phyloP scores from a whole-genome alignment of 2,329 filamentous ascomycete species.

The Colletotrichum truncatum region DNA sequence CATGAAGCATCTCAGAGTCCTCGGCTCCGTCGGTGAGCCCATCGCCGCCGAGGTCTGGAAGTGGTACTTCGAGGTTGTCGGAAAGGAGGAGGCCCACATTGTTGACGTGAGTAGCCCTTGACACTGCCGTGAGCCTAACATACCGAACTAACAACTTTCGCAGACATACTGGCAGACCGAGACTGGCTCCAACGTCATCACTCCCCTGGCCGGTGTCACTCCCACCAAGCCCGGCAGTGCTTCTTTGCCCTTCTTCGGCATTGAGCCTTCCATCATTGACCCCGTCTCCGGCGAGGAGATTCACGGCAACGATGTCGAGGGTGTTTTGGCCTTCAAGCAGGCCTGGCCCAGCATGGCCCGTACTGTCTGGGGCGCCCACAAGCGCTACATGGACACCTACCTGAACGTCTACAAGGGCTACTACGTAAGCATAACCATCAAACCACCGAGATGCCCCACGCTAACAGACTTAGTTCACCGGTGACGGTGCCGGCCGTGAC shows the following conservation, averaged over 20 bases:
- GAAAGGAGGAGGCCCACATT: slow-evolving; percentile 91
- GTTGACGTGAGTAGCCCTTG: slow-evolving; percentile 82
- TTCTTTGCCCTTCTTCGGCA: slow-evolving; percentile 96
- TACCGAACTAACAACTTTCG: background rate
- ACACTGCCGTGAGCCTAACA: background rate
- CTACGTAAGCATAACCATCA: slow-evolving; percentile 74
- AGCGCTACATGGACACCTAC: slow-evolving; percentile 99
- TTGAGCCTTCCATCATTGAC: slow-evolving; percentile 97
- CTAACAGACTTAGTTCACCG: slow-evolving; percentile 72
- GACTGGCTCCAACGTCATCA: slow-evolving; percentile 96
- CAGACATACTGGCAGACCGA: slow-evolving; percentile 99
- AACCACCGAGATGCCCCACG: background rate
- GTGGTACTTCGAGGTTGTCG: slow-evolving; percentile 97
- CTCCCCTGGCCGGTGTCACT: slow-evolving; percentile 89
- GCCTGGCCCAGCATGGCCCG: slow-evolving; percentile 98
- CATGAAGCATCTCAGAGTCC: slow-evolving; percentile 88
- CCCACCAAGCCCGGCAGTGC: slow-evolving; percentile 97
- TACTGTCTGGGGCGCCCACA: slow-evolving; percentile 97
- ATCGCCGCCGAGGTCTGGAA: slow-evolving; percentile 99
- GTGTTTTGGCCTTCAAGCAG: slow-evolving; percentile 96
- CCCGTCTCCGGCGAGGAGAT: slow-evolving; percentile 95
- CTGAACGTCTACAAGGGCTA: slow-evolving; percentile 97
- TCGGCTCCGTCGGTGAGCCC: slow-evolving; percentile 96
- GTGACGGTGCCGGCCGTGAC: slow-evolving; percentile 93
- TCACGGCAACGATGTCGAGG: slow-evolving; percentile 94